phyloP scores from a whole-genome alignment of 2,329 filamentous ascomycete species.

The Ceratocystis variospora region DNA sequence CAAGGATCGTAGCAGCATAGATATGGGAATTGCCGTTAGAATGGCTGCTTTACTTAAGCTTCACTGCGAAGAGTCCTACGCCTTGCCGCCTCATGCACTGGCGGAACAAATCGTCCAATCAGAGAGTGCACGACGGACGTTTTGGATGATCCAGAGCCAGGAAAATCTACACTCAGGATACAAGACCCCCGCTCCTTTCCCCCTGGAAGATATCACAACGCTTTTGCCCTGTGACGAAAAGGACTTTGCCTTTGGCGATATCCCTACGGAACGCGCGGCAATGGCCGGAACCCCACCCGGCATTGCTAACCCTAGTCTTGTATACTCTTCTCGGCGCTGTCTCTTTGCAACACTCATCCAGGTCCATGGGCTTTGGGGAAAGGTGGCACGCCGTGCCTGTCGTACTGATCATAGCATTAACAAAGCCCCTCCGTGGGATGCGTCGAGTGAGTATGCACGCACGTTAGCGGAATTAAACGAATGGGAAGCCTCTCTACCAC shows the following conservation, averaged over 20 bases:
- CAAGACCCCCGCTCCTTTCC: conserved; percentile 26
- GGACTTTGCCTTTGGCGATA: conserved; percentile 28
- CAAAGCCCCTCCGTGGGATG: conserved; percentile 22
- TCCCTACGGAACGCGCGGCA: conserved; percentile 25
- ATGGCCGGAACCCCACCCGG: conserved; percentile 26
- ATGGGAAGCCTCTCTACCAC: conserved; percentile 26
- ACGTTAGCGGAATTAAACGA: conserved; percentile 21
- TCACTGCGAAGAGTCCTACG: conserved; percentile 29
- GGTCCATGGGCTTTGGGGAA: conserved; percentile 28
- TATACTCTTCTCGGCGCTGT: conserved; percentile 23
- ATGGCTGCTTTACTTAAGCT: conserved; percentile 28
- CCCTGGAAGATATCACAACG: conserved; percentile 27
- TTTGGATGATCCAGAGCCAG: conserved; percentile 29
- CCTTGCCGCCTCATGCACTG: conserved; percentile 21
- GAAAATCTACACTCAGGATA: conserved; percentile 29
- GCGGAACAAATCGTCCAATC: conserved; percentile 25
- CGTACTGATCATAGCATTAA: conserved; percentile 16
- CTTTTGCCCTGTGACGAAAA: conserved; percentile 28
- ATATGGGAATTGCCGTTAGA: conserved; percentile 29
- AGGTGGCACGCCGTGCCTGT: conserved; percentile 25
- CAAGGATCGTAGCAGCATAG: conserved; percentile 25
- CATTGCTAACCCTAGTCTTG: conserved; percentile 22
- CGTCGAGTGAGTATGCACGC: conserved; percentile 23
- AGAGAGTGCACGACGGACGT: conserved; percentile 27
- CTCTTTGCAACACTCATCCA: conserved; percentile 30